phyloP scores from a whole-genome alignment of 1,284 basidiomycete genomes.

The Puccinia novopanici region DNA sequence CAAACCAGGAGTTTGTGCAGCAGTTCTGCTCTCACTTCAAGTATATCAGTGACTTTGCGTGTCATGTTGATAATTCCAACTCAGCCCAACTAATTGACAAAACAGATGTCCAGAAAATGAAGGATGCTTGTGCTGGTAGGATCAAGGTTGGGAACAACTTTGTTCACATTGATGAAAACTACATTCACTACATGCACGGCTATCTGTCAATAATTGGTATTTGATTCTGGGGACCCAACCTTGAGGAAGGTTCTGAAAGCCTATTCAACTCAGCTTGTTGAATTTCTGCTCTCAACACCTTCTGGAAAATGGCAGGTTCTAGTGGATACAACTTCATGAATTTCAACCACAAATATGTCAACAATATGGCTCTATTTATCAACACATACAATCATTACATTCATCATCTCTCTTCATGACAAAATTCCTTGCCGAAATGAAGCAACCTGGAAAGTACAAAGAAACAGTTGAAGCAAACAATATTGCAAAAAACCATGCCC shows the following conservation, averaged over 20 bases:
- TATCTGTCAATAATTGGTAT: slow-evolving; percentile 26
- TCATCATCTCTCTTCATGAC: not conserved
- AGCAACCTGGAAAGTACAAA: not conserved
- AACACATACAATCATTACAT: slow-evolving; percentile 18
- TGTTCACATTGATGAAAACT: slow-evolving; percentile 14
- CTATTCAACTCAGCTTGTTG: slow-evolving; percentile 8
- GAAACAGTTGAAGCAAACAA: not conserved
- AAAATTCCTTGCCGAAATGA: not conserved
- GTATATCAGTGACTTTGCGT: too few relatives aligned
- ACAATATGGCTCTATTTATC: not conserved
- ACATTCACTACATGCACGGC: not conserved
- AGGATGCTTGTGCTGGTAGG: not conserved
- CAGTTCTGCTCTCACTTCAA: slow-evolving; percentile 12
- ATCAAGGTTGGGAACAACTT: not conserved
- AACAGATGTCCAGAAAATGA: slow-evolving; percentile 3
- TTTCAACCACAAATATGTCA: slow-evolving; percentile 6
- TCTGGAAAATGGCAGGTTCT: not conserved
- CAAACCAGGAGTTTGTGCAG: not conserved
- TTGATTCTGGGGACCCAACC: slow-evolving; percentile 32
- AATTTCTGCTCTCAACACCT: slow-evolving; percentile 14
- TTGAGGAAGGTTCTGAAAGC: slow-evolving; percentile 17
- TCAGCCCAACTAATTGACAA: not conserved
- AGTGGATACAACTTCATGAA: slow-evolving; percentile 9
- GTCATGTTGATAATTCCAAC: not conserved
- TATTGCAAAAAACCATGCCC: not conserved